phyloP scores from a whole-genome alignment of 2,329 filamentous ascomycete genomes.

The Chaetomium sp. region DNA sequence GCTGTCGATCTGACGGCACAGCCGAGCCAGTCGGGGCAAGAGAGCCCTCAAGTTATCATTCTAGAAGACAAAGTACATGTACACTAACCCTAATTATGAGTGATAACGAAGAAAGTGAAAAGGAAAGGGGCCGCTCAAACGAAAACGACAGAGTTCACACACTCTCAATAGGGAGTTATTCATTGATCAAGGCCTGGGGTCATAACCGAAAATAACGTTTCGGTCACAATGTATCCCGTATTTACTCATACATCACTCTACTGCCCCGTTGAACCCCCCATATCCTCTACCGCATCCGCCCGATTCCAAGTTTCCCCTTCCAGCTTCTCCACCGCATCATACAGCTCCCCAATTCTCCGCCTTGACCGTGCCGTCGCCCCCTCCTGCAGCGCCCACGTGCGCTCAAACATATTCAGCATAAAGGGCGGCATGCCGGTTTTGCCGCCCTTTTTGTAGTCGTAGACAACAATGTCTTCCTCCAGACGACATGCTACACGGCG shows the following conservation, averaged over 20 bases:
- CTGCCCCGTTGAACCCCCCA: conserved; percentile 38
- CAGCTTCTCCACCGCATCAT: conserved; percentile 51
- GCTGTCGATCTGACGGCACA: too few species aligned
- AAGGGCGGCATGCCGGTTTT: conserved; percentile 36
- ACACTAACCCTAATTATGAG: too few species aligned
- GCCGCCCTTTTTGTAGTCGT: conserved; percentile 48
- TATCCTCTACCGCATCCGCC: conserved; percentile 63
- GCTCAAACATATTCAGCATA: conserved; percentile 34
- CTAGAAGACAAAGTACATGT: too few species aligned
- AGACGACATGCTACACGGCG: conserved; percentile 67
- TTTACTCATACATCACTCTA: background rate
- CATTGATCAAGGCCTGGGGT: too few species aligned
- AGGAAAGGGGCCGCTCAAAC: too few species aligned
- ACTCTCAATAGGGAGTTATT: too few species aligned
- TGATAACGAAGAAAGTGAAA: too few species aligned
- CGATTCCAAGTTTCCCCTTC: conserved; percentile 72
- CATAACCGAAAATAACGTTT: too few species aligned
- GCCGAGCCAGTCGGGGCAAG: too few species aligned
- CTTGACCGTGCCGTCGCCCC: conserved; percentile 47
- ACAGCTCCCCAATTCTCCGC: conserved; percentile 48
- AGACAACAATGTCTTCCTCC: conserved; percentile 71
- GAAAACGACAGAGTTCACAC: too few species aligned
- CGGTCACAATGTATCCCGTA: too few species aligned
- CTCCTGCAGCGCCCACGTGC: conserved; percentile 44
- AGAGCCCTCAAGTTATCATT: too few species aligned